Conservation (phyloP, 306 rosid genomes). For the Medicago ruthenica region DNA sequence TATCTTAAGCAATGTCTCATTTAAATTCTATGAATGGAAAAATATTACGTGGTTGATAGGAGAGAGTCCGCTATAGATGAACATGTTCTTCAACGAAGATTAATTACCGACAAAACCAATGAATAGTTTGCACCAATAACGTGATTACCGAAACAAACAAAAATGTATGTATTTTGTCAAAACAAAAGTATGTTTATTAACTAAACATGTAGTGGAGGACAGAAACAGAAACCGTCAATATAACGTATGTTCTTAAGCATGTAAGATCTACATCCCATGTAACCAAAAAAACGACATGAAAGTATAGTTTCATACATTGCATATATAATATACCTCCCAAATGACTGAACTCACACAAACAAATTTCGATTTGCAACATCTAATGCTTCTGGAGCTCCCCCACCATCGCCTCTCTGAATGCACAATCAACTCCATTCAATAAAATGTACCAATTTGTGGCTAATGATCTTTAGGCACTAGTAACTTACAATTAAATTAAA, state of each 20-base stretch:
- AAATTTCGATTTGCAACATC: slow-evolving; percentile 39
- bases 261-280: slow-evolving; percentile 13
- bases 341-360: not conserved
- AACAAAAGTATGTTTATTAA: no score
- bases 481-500: not conserved
- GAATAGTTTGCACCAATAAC: no score
- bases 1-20: no score
- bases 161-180: no score
- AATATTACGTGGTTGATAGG: no score
- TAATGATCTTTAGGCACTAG: no score
- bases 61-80: no score
- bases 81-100: no score
- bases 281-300: slow-evolving; percentile 17
- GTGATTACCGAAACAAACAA: no score
- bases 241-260: not conserved
- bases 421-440: slow-evolving; percentile 6
- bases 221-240: not conserved
- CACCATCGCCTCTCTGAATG: slow-evolving; percentile 42
- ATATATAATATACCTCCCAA: slow-evolving; percentile 5
- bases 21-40: no score
- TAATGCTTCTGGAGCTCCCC: slow-evolving; percentile 45
- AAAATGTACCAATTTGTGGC: slow-evolving; percentile 6
- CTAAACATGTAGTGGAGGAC: not conserved
- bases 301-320: slow-evolving; percentile 1
- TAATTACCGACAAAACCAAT: no score